phyloP scores from a whole-genome alignment of 768 basidiomycete genomes.

The Suillus brevipes region DNA sequence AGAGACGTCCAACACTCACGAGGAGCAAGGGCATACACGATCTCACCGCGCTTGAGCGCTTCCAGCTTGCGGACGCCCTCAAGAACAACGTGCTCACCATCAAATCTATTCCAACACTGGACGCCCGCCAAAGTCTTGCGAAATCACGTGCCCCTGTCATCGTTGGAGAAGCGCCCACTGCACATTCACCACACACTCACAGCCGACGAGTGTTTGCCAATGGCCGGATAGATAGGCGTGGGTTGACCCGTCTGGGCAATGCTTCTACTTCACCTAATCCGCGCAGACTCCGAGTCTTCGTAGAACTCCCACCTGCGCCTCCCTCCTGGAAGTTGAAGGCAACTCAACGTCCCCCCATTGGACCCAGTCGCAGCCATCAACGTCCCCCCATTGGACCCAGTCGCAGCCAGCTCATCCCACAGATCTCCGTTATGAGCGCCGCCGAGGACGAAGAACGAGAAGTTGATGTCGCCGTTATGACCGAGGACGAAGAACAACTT shows the following conservation, averaged over 20 bases:
- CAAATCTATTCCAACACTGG: background rate
- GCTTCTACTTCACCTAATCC: background rate
- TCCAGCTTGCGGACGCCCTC: background rate
- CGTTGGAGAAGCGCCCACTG: background rate
- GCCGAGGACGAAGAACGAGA: background rate
- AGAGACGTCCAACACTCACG: background rate
- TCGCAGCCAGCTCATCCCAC: background rate
- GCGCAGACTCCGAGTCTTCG: background rate
- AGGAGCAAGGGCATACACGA: constrained; percentile 5
- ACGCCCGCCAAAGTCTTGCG: background rate
- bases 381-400: background rate
- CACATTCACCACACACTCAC: background rate
- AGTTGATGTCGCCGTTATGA: too few species aligned
- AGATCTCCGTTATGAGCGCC: background rate
- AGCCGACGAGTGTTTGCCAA: background rate
- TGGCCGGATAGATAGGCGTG: background rate
- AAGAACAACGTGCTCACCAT: background rate
- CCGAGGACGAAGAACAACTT: too few species aligned
- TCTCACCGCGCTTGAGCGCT: background rate
- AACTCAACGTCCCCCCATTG: background rate
- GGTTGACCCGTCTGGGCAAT: background rate
- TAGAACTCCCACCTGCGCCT: background rate
- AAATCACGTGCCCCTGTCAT: background rate
- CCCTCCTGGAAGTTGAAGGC: background rate
- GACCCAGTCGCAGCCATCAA: background rate